phyloP scores from a whole-genome alignment of 2,329 filamentous ascomycete species.

The Hypoxylon sp. region DNA sequence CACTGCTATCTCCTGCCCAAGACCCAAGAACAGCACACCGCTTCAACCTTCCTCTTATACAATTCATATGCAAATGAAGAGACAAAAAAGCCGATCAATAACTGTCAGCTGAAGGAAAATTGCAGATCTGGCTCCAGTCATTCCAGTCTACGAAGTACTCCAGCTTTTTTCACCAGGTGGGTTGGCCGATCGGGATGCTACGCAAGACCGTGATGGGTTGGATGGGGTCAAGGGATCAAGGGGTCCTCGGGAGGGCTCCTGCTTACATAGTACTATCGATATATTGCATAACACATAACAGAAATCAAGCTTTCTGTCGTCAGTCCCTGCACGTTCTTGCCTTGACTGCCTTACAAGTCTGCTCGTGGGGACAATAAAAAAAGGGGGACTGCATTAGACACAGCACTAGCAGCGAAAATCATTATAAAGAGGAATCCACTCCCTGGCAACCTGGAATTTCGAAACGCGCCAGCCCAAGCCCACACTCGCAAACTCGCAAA shows the following conservation, averaged over 20 bases:
- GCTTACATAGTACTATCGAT: conserved; percentile 38
- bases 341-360: not conserved
- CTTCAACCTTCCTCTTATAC: not conserved
- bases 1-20: not conserved
- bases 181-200: conserved; percentile 6
- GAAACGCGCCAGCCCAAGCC: conserved; percentile 39
- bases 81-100: conserved; percentile 2
- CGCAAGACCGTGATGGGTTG: conserved; percentile 1
- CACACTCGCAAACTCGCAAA: conserved; percentile 37
- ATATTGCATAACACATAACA: conserved; percentile 21
- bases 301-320: conserved; percentile 31
- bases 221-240: too few species aligned
- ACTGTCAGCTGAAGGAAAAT: conserved; percentile 13
- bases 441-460: conserved; percentile 28
- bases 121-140: conserved; percentile 19
- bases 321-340: conserved; percentile 18
- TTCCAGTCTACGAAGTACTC: not conserved
- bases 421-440: conserved; percentile 38
- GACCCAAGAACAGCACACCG: not conserved
- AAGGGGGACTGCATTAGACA: not conserved
- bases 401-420: conserved; percentile 29
- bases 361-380: conserved; percentile 7
- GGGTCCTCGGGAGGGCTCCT: too few species aligned
- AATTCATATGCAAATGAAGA: conserved; percentile 10
- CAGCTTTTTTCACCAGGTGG: conserved; percentile 15